phyloP scores from a whole-genome alignment of 371 early-diverging fungal species.

The Saksenaea oblongispora region DNA sequence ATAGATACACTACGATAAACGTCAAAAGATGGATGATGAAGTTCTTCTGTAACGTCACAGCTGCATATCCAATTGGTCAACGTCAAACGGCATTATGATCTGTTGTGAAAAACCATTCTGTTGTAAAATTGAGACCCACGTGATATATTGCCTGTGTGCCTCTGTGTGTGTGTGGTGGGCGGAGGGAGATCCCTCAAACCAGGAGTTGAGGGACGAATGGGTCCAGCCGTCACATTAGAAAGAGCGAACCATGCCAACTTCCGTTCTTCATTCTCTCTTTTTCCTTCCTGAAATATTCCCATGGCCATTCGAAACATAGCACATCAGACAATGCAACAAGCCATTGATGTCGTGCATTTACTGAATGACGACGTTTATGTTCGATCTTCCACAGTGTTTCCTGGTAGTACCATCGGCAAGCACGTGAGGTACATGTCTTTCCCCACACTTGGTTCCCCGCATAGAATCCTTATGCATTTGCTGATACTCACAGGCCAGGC shows the following conservation, averaged over 20 bases:
- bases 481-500: constrained; percentile 14
- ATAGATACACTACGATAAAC: too few species aligned
- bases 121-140: too few species aligned
- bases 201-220: too few species aligned
- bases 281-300: too few species aligned
- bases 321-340: constrained; percentile 25
- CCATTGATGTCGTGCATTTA: constrained; percentile 17
- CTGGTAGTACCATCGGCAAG: constrained; percentile 69
- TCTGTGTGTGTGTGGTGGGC: too few species aligned
- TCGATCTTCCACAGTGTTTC: constrained; percentile 49
- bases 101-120: too few species aligned
- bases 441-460: constrained; percentile 26
- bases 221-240: neutral
- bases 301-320: constrained; percentile 10
- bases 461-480: neutral
- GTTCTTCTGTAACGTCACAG: too few species aligned
- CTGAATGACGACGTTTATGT: constrained; percentile 39
- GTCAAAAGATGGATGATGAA: too few species aligned
- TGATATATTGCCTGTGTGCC: too few species aligned
- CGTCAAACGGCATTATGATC: too few species aligned
- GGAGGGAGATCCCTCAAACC: too few species aligned
- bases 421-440: constrained; percentile 53
- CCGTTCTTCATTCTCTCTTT: neutral
- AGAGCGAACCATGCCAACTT: neutral
- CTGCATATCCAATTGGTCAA: too few species aligned